phyloP scores from a whole-genome alignment of 768 basidiomycete genomes.

The Hirschioporus abietinus region DNA sequence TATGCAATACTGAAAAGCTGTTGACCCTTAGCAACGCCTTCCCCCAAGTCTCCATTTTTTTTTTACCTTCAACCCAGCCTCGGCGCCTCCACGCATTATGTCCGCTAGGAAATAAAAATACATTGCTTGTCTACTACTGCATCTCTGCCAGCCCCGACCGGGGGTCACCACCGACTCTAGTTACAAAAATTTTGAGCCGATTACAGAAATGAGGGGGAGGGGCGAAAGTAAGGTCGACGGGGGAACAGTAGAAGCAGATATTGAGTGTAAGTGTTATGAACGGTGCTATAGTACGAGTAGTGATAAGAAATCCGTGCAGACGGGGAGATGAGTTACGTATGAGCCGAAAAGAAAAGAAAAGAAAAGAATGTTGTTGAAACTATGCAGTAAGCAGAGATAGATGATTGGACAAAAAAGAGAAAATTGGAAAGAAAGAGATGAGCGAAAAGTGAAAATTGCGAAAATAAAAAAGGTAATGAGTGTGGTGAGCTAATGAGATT shows the following conservation, averaged over 20 bases:
- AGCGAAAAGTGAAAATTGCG: slow-evolving; percentile 2
- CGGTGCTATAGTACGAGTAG: slow-evolving; percentile 17
- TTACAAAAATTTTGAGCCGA: not conserved
- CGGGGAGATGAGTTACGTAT: slow-evolving; percentile 11
- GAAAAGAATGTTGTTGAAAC: not conserved
- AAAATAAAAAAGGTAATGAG: slow-evolving; percentile 7
- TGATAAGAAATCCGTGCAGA: slow-evolving; percentile 13
- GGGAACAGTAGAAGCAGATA: not conserved
- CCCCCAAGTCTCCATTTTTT: not conserved
- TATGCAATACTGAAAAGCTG: not conserved
- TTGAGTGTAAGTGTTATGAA: slow-evolving; percentile 26
- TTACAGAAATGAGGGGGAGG: not conserved
- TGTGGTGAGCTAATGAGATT: slow-evolving; percentile 3
- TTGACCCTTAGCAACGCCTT: not conserved
- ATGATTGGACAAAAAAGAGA: slow-evolving; percentile 4
- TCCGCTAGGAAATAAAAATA: not conserved
- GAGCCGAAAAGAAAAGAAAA: not conserved
- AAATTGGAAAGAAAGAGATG: not conserved
- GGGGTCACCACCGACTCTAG: not conserved
- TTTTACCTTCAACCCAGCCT: not conserved
- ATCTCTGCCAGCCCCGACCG: not conserved
- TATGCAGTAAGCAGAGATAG: slow-evolving; percentile 7
- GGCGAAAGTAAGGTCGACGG: not conserved
- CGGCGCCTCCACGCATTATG: not conserved
- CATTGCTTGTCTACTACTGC: not conserved